These are phyloP conservation scores for Paramecium pentaurelia DNA, from an alignment of 73 alveolate genomes.

Conservation along the genomic window DNA sequence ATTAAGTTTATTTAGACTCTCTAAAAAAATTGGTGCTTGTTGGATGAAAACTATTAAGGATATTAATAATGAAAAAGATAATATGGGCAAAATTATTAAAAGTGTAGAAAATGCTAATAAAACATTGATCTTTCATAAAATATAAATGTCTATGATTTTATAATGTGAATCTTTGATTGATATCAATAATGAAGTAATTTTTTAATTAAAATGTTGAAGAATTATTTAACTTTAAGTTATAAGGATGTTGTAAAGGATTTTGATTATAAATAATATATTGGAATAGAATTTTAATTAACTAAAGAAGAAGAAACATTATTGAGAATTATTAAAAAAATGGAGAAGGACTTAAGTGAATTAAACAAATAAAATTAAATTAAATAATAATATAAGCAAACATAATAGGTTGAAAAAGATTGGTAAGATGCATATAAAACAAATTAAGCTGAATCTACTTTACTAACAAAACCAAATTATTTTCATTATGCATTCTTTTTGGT, in stretches of 20 bases:
- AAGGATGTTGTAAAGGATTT: background rate
- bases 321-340: background rate
- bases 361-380: background rate
- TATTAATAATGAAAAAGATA: background rate
- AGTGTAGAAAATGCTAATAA: background rate
- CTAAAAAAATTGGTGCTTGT: background rate
- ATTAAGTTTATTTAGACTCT: background rate
- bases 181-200: background rate
- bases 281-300: background rate
- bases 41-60: conserved; percentile 14
- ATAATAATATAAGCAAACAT: background rate
- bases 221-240: background rate
- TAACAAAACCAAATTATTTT: background rate
- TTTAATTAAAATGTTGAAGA: background rate
- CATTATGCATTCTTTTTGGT: background rate
- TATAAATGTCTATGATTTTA: background rate
- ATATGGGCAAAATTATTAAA: background rate
- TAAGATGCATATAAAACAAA: background rate
- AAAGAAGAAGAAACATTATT: background rate
- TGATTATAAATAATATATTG: background rate
- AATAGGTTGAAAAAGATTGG: background rate
- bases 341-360: background rate
- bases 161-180: background rate
- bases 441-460: background rate
- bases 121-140: background rate